Evolutionary conservation across 2,329 filamentous ascomycete species (phyloP).

Genomic region (Trichoderma arundinaceum): DNA sequence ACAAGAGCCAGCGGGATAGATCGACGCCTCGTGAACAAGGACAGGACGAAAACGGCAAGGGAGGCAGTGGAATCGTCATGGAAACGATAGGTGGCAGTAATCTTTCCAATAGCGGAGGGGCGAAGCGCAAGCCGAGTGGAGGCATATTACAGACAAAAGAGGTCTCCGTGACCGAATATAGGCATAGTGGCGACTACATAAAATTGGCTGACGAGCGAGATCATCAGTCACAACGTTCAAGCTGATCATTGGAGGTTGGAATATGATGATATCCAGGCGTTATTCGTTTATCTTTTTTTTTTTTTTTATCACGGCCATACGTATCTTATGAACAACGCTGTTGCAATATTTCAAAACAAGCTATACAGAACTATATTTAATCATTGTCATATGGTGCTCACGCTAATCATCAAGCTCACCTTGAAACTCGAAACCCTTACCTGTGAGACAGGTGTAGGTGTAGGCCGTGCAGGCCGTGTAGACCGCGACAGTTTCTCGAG

Average conservation of each 20-base stretch:
- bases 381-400: neutral
- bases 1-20: constrained; percentile 37
- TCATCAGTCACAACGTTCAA: constrained; percentile 14
- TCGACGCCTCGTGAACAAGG: constrained; percentile 7
- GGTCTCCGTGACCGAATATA: constrained; percentile 23
- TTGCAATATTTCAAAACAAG: neutral
- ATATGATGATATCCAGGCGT: neutral
- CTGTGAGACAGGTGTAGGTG: neutral
- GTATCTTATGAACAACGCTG: neutral
- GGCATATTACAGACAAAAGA: constrained; percentile 27
- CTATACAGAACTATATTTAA: neutral
- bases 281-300: neutral
- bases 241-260: neutral
- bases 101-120: neutral
- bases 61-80: neutral
- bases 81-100: constrained; percentile 28
- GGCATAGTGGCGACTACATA: constrained; percentile 23
- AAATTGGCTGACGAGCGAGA: constrained; percentile 26
- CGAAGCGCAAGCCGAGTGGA: constrained; percentile 21
- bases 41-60: neutral
- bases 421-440: neutral
- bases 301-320: neutral
- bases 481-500: neutral
- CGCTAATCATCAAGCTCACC: neutral
- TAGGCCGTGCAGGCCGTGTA: neutral